Conservation (phyloP, 108 stramenopile genomes). For the Epipyxis sp. region DNA sequence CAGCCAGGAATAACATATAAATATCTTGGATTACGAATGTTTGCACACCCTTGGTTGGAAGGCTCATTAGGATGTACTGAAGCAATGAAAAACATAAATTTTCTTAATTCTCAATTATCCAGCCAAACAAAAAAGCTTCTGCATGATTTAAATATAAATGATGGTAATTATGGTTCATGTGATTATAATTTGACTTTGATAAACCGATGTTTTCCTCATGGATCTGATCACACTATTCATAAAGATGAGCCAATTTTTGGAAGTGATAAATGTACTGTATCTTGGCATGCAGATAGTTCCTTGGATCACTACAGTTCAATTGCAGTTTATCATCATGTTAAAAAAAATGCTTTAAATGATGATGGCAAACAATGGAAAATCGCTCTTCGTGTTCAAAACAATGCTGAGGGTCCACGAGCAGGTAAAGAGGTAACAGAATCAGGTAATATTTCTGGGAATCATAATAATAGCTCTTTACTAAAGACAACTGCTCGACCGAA, state of each 20-base stretch:
- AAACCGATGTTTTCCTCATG: slow-evolving; percentile 68
- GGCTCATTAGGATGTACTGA: neutral
- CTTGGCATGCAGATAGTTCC: slow-evolving; percentile 84
- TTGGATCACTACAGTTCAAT: slow-evolving; percentile 68
- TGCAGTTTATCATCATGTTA: slow-evolving; percentile 65
- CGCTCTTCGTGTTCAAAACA: slow-evolving; percentile 42
- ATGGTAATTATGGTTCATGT: slow-evolving; percentile 41
- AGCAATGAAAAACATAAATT: slow-evolving; percentile 25
- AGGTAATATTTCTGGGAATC: neutral
- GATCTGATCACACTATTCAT: slow-evolving; percentile 45
- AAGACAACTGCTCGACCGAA: too few species aligned
- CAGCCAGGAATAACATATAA: slow-evolving; percentile 85
- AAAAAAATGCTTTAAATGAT: slow-evolving; percentile 2
- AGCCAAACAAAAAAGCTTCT: too few species aligned
- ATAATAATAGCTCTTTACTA: neutral
- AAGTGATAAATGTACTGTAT: slow-evolving; percentile 62
- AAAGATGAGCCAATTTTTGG: slow-evolving; percentile 52
- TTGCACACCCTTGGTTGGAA: slow-evolving; percentile 75
- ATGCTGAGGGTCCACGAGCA: slow-evolving; percentile 45
- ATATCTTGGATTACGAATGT: slow-evolving; percentile 79
- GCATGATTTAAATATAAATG: too few species aligned
- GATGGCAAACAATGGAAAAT: slow-evolving; percentile 40
- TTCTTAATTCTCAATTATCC: slow-evolving; percentile 34
- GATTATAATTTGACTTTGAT: slow-evolving; percentile 74
- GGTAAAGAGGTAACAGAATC: slow-evolving; percentile 20